Evolutionary conservation across 352 stramenopile genomes (phyloP).

Genomic region (Phytophthora fragariae): DNA sequence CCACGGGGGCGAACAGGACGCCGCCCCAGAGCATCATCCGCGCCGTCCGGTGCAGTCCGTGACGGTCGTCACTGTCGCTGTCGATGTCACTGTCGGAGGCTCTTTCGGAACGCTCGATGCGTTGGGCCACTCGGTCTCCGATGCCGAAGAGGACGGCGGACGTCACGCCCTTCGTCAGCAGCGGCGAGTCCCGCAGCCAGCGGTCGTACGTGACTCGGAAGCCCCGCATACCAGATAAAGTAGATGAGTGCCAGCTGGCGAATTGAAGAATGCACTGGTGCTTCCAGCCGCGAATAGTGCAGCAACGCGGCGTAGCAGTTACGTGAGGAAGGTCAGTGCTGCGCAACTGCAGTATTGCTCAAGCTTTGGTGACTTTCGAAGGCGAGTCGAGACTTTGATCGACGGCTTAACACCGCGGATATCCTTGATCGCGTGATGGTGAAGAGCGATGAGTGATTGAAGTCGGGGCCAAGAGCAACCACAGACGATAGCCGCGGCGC

Average conservation of each 20-base stretch:
- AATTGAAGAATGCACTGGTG: constrained; percentile 27
- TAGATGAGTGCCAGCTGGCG: neutral
- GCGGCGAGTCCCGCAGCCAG: constrained; percentile 55
- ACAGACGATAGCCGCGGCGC: constrained; percentile 17
- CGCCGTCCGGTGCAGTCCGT: constrained; percentile 41
- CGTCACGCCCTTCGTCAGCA: constrained; percentile 79
- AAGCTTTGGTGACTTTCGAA: neutral
- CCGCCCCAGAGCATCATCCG: constrained; percentile 90
- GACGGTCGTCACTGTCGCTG: constrained; percentile 13
- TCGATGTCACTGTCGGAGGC: neutral
- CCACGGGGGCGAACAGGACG: constrained; percentile 84
- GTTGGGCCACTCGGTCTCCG: constrained; percentile 70
- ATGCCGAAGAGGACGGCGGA: constrained; percentile 72
- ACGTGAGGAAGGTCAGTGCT: constrained; percentile 4
- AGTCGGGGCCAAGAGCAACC: constrained; percentile 11
- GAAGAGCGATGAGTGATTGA: constrained; percentile 37
- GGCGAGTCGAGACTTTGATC: neutral
- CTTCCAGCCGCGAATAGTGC: constrained; percentile 1
- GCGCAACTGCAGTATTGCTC: neutral
- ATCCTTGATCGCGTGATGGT: constrained; percentile 13
- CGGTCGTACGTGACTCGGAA: constrained; percentile 62
- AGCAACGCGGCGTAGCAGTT: constrained; percentile 6
- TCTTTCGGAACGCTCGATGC: constrained; percentile 39
- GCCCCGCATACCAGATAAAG: constrained; percentile 41
- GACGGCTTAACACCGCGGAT: neutral